phyloP scores from a whole-genome alignment of 371 early-diverging fungal species.

The Mortierella sp. region DNA sequence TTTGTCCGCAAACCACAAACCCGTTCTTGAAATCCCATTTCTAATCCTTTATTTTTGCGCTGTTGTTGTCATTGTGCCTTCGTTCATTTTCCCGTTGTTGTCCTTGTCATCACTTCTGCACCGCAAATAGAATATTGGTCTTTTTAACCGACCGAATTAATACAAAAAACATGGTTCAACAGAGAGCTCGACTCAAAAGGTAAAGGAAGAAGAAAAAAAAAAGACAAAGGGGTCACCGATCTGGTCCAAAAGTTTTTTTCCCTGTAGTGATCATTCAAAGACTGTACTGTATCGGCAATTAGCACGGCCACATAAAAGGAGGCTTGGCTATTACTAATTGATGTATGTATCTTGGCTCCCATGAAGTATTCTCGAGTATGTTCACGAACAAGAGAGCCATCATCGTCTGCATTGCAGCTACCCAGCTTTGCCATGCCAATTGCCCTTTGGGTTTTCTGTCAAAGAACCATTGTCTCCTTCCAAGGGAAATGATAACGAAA shows the following conservation, averaged over 20 bases:
- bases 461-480: no score
- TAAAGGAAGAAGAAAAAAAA: background rate
- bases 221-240: background rate
- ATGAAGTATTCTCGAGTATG: no score
- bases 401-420: no score
- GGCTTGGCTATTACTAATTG: no score
- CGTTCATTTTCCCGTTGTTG: background rate
- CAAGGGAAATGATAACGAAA: no score
- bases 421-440: no score
- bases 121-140: conserved; percentile 1
- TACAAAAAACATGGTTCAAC: background rate
- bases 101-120: background rate
- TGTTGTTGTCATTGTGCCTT: background rate
- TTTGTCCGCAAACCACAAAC: background rate
- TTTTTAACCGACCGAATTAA: background rate
- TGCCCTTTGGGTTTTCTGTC: no score
- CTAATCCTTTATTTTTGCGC: background rate
- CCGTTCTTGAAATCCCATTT: background rate
- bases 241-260: background rate
- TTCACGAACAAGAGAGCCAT: no score
- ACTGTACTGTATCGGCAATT: no score
- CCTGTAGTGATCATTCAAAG: no score
- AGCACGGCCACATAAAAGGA: no score
- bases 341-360: no score
- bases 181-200: background rate